Base-by-base conservation (phyloP, 257 asterid species). In the Jacaranda mimosifolia region DNA sequence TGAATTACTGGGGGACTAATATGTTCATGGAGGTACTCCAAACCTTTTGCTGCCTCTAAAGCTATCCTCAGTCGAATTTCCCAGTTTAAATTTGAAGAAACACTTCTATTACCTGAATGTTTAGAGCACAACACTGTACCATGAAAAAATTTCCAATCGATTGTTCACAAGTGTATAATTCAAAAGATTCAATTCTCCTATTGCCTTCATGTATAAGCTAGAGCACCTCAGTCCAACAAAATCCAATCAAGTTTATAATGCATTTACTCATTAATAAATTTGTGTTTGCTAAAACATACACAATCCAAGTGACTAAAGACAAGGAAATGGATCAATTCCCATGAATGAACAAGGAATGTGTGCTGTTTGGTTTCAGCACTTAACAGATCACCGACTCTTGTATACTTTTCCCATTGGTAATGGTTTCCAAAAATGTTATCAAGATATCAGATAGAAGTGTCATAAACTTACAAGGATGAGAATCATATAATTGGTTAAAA, bases 41-140 rank as follows among this genome's bases (percentile, higher is more conserved):
- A 79, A 35, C 97, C 98, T 84, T 88, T 92, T 52, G 98, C 98
- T 17, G 99, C 97, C 80, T 94, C 98, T 80, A 94, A 80, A 52
- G 98, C 98, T 72, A 94, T 90, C 73, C 90, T 86, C 79, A 92
- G 81, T 7, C 98, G 96, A 63, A 89, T 88, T 72, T 90, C 92
- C 98, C 98, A 94, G 78, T 83, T 88, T 82, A 94, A 85, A 68
- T 80, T 88, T 13, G 91, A 90, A 40, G 90, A 79, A 69, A 84
- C 80, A 21, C 78, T 62, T 48, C 75, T 80, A 60, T 84, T 87
- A 74, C 92, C 97, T 94, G 82, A 73, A 73, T 11, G 51, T 46
- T 68, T 5, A 48, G 42, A 46, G 4, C 46, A 73, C 53, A 68
- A 26, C 7, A 46, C 7, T 40, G 51, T 69, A 35, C 26, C 26